Conservation (phyloP, 164 flowering plant species). For the Tinospora cordifolia region DNA sequence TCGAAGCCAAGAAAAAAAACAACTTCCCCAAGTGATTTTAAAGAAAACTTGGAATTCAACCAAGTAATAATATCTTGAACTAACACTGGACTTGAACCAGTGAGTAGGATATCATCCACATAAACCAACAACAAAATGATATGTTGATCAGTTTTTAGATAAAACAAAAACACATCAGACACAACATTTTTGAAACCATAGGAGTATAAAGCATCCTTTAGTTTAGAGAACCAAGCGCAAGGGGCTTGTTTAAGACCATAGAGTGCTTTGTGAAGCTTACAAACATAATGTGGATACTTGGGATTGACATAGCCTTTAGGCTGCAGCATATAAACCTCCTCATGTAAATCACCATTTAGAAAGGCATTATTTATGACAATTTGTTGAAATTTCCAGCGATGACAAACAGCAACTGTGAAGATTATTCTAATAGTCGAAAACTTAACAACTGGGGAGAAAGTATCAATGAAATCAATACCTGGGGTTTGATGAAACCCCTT, state of each 20-base stretch:
- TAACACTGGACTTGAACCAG: background rate
- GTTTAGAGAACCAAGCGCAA: background rate
- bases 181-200: background rate
- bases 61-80: background rate
- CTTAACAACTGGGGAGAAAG: background rate
- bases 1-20: background rate
- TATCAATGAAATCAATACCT: background rate
- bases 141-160: too few species aligned
- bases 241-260: background rate
- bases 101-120: background rate
- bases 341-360: background rate
- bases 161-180: background rate
- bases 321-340: background rate
- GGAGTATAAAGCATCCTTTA: background rate
- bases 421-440: background rate
- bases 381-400: background rate
- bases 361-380: slow-evolving; percentile 3
- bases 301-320: background rate
- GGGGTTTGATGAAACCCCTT: slow-evolving; percentile 3
- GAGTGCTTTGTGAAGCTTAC: background rate
- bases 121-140: too few species aligned
- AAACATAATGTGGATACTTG: background rate
- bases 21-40: background rate
- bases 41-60: background rate
- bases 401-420: background rate